Conservation (phyloP, 2,329 filamentous ascomycete genomes). For the Polychaeton citri region DNA sequence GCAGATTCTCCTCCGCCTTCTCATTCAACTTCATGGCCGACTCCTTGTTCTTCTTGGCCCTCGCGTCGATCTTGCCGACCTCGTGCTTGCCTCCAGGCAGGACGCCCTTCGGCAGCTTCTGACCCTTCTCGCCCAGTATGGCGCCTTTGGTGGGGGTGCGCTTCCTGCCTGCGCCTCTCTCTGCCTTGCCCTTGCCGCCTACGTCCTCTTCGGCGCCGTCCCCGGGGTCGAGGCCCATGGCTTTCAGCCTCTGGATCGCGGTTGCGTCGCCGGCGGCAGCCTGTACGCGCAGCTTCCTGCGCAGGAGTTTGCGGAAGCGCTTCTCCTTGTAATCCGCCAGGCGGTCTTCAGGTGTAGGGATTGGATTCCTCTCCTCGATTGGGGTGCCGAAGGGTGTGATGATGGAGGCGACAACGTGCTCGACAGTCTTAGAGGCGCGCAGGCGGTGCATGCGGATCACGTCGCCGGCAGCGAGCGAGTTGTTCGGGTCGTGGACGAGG, state of each 20-base stretch:
- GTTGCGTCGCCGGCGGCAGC: constrained; percentile 18
- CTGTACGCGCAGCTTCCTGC: constrained; percentile 13
- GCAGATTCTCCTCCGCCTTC: constrained; percentile 14
- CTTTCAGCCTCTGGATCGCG: constrained; percentile 14
- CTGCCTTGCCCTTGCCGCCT: constrained; percentile 13
- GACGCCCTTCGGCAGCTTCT: constrained; percentile 20
- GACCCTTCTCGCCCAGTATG: constrained; percentile 16
- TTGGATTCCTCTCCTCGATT: constrained; percentile 49
- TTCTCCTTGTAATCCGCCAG: constrained; percentile 41
- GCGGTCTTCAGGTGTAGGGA: constrained; percentile 52
- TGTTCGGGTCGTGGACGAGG: constrained; percentile 66
- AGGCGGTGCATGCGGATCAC: constrained; percentile 62
- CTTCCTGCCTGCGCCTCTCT: constrained; percentile 11
- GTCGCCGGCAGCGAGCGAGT: constrained; percentile 60
- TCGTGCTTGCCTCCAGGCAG: constrained; percentile 18
- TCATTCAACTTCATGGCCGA: constrained; percentile 13
- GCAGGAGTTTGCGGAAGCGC: constrained; percentile 43
- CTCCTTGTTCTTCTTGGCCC: constrained; percentile 16
- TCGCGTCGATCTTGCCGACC: constrained; percentile 16
- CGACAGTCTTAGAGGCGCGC: constrained; percentile 49
- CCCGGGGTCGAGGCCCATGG: constrained; percentile 16
- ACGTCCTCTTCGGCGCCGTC: constrained; percentile 15
- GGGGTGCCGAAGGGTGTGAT: constrained; percentile 56
- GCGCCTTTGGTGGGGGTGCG: constrained; percentile 10
- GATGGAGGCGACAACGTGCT: constrained; percentile 62